A percentile compares a stretch with the other conserved stretches of the same genome.
Evolutionary conservation across 805 yeast genomes (phyloP).

Genomic region (Lipomyces spencermartinsiae): DNA sequence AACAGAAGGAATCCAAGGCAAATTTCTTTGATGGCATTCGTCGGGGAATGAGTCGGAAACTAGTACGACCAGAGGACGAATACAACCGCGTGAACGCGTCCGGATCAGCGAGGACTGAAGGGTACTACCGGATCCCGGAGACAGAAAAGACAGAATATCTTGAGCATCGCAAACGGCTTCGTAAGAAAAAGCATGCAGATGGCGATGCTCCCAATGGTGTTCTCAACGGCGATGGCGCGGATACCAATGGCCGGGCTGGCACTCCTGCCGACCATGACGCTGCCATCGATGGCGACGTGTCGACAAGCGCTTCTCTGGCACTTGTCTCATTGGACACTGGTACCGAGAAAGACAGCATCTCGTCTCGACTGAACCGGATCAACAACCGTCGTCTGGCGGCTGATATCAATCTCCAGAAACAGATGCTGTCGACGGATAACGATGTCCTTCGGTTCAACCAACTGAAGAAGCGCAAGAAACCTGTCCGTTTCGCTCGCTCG

Average conservation of each 20-base stretch:
- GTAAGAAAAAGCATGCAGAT: slow-evolving; percentile 61
- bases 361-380: slow-evolving; percentile 85
- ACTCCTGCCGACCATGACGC: slow-evolving; percentile 27
- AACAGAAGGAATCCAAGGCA: slow-evolving; percentile 48
- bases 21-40: slow-evolving; percentile 26
- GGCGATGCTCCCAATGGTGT: slow-evolving; percentile 64
- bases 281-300: slow-evolving; percentile 11
- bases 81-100: slow-evolving; percentile 52
- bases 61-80: slow-evolving; percentile 44
- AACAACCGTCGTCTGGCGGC: slow-evolving; percentile 87
- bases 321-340: slow-evolving; percentile 26
- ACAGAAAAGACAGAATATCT: slow-evolving; percentile 73
- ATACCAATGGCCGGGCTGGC: slow-evolving; percentile 17
- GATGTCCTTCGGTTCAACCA: slow-evolving; percentile 85
- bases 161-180: slow-evolving; percentile 69
- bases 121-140: slow-evolving; percentile 76
- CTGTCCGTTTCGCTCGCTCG: slow-evolving; percentile 95
- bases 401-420: slow-evolving; percentile 81
- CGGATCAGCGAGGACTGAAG: slow-evolving; percentile 74
- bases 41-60: slow-evolving; percentile 24
- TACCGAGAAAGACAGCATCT: slow-evolving; percentile 38
- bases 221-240: slow-evolving; percentile 26
- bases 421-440: slow-evolving; percentile 77
- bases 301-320: not conserved
- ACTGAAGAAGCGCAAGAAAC: slow-evolving; percentile 85